A percentile compares a stretch with the other conserved stretches of the same genome.
Evolutionary conservation across 495 filamentous ascomycete genomes (phyloP).

Genomic region (Aspergillus cavernicola): DNA sequence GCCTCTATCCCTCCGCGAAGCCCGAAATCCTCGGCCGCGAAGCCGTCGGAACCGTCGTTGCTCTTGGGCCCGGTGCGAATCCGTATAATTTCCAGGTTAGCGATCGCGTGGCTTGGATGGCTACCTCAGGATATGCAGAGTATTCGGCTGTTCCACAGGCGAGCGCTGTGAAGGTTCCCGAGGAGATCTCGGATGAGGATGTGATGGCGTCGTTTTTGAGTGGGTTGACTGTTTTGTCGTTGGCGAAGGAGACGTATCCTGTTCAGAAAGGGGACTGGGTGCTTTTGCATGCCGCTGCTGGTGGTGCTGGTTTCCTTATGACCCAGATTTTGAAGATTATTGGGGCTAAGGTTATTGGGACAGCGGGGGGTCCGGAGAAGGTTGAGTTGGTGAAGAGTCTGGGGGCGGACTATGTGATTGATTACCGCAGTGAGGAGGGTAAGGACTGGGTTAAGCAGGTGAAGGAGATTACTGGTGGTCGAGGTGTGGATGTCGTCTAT

Average conservation of each 20-base stretch:
- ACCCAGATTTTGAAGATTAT: conserved; percentile 69
- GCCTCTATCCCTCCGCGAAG: conserved; percentile 73
- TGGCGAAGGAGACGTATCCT: conserved; percentile 71
- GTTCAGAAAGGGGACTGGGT: conserved; percentile 80
- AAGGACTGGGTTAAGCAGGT: conserved; percentile 63
- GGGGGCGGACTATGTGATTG: conserved; percentile 70
- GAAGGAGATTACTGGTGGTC: conserved; percentile 63
- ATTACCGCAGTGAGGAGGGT: conserved; percentile 63
- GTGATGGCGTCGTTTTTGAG: conserved; percentile 73
- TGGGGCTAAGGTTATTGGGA: conserved; percentile 81
- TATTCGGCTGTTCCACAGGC: conserved; percentile 60
- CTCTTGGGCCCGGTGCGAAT: conserved; percentile 46
- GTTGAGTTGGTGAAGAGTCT: conserved; percentile 60
- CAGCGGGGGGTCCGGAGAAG: conserved; percentile 73
- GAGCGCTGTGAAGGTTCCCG: conserved; percentile 62
- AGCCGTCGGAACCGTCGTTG: conserved; percentile 61
- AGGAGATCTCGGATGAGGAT: conserved; percentile 53
- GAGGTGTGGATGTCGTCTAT: conserved; percentile 77
- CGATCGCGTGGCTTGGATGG: conserved; percentile 66
- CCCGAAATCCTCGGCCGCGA: conserved; percentile 85
- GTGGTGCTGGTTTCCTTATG: conserved; percentile 78
- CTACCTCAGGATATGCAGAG: conserved; percentile 66
- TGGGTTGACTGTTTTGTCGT: conserved; percentile 79
- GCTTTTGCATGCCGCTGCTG: conserved; percentile 86
- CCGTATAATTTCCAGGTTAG: conserved; percentile 53